A percentile compares a stretch with the other conserved stretches of the same genome.
Evolutionary conservation across 2,329 filamentous ascomycete genomes (phyloP).

Genomic region (Nectriaceae sp.): DNA sequence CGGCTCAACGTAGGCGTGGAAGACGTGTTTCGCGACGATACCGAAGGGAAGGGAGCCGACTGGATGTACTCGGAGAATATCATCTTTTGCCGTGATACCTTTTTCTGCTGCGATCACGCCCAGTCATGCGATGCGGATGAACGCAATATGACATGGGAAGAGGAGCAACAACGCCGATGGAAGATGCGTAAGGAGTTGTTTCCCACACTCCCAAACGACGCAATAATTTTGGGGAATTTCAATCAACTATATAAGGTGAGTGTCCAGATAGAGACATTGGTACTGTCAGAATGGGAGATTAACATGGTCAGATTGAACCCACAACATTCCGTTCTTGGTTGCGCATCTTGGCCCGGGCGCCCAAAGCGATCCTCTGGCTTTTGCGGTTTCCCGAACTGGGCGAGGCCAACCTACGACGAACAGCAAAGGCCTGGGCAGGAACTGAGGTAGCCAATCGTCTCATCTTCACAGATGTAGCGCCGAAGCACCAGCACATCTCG

Average conservation of each 20-base stretch:
- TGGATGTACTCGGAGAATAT: slow-evolving; percentile 99
- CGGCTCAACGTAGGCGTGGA: slow-evolving; percentile 73
- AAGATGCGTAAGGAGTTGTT: slow-evolving; percentile 92
- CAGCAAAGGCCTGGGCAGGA: slow-evolving; percentile 81
- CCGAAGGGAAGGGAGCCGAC: slow-evolving; percentile 67
- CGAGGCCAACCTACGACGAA: slow-evolving; percentile 80
- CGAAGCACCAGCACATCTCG: slow-evolving; percentile 91
- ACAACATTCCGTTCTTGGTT: slow-evolving; percentile 96
- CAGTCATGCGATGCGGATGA: slow-evolving; percentile 81
- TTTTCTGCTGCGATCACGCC: slow-evolving; percentile 97
- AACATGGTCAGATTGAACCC: slow-evolving; percentile 76
- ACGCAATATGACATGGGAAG: slow-evolving; percentile 72
- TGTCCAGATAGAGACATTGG: neutral
- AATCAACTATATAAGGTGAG: slow-evolving; percentile 97
- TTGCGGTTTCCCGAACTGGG: slow-evolving; percentile 95
- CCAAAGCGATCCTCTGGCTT: slow-evolving; percentile 91
- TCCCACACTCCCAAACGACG: slow-evolving; percentile 76
- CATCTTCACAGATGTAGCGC: slow-evolving; percentile 94
- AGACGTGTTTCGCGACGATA: slow-evolving; percentile 68
- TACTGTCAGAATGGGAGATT: slow-evolving; percentile 1
- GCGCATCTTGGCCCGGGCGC: slow-evolving; percentile 80
- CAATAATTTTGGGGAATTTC: slow-evolving; percentile 94
- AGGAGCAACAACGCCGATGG: slow-evolving; percentile 83
- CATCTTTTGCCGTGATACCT: slow-evolving; percentile 90
- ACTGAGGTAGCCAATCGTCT: slow-evolving; percentile 82